Conservation (phyloP, 768 basidiomycete species). For the Pisolithus albus region DNA sequence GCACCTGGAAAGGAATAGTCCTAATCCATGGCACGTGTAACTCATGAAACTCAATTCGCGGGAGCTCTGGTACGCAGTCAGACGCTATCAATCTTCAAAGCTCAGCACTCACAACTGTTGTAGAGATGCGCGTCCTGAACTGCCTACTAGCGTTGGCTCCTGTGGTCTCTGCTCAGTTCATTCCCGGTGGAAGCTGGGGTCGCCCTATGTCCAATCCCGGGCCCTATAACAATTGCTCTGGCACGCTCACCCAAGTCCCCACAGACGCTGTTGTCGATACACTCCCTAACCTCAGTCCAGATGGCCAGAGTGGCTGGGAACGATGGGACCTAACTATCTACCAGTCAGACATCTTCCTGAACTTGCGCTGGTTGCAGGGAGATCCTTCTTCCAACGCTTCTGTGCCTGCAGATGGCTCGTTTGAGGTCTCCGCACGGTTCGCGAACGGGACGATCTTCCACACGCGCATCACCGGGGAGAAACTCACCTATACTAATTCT, state of each 20-base stretch:
- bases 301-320: slow-evolving; percentile 3
- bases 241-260: slow-evolving; percentile 2
- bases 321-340: slow-evolving; percentile 9
- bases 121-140: not conserved
- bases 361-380: slow-evolving; percentile 10
- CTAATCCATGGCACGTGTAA: too few species aligned
- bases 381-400: slow-evolving; percentile 2
- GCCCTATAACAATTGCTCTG: slow-evolving; percentile 12
- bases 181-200: slow-evolving; percentile 3
- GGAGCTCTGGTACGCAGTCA: too few species aligned
- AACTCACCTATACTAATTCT: slow-evolving; percentile 5
- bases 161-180: not conserved
- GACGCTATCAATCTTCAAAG: too few species aligned
- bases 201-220: slow-evolving; percentile 5
- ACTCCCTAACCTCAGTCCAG: slow-evolving; percentile 7
- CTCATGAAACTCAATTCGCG: too few species aligned
- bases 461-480: slow-evolving; percentile 2
- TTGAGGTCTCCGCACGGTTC: slow-evolving; percentile 9
- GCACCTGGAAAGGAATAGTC: too few species aligned
- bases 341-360: slow-evolving; percentile 8
- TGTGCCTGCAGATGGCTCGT: slow-evolving; percentile 3
- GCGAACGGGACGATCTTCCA: slow-evolving; percentile 4
- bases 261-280: slow-evolving; percentile 7
- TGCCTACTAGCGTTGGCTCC: not conserved
- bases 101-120: too few species aligned